Conservation (phyloP, 306 rosid genomes). For the Fagus crenata region DNA sequence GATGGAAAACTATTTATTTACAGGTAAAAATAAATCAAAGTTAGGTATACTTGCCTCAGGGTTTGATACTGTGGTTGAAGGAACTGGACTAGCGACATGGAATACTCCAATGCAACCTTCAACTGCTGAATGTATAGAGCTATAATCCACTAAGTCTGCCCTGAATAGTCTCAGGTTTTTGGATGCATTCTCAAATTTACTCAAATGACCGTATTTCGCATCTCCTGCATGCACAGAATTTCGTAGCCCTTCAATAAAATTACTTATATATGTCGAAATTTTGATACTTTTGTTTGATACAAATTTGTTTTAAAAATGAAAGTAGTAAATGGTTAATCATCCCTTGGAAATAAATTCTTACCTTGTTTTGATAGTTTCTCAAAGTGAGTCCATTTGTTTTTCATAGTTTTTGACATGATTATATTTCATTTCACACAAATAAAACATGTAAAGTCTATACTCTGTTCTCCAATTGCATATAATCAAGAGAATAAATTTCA, state of each 20-base stretch:
- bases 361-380: no score
- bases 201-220: constrained; percentile 35
- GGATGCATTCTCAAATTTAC: constrained; percentile 38
- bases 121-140: constrained; percentile 36
- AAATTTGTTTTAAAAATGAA: background rate
- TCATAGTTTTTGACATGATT: no score
- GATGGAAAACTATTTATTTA: background rate
- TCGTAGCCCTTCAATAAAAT: background rate
- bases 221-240: constrained; percentile 26
- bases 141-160: constrained; percentile 37
- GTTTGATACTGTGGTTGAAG: constrained; percentile 31
- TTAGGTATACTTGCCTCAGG: constrained; percentile 35
- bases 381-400: no score
- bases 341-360: no score
- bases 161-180: constrained; percentile 42
- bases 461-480: no score
- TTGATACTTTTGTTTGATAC: background rate
- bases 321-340: background rate
- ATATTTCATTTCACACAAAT: no score
- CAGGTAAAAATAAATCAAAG: background rate
- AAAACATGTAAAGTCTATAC: no score
- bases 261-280: background rate
- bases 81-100: constrained; percentile 57
- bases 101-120: constrained; percentile 47
- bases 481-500: no score